Base-by-base conservation (phyloP, 75 land plant genomes). In the Gnetum montanum region DNA sequence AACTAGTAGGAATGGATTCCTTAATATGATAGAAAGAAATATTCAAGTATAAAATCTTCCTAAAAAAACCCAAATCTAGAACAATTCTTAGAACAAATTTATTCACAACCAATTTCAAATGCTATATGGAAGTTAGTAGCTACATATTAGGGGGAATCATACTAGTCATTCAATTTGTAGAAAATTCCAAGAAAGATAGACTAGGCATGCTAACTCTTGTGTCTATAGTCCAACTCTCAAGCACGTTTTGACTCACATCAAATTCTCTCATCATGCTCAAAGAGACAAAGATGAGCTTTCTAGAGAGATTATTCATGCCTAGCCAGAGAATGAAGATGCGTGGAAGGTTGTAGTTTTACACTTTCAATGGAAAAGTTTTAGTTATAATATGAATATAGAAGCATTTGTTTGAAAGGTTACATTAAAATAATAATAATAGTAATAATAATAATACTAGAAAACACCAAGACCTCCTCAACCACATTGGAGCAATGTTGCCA, bases 61-160 rank as follows among this genome's bases (percentile, higher is more conserved):
- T 16, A 1, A 73, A 61, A 12, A 25, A 35, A 2, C 56, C 59
- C 11, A 81, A 26, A 2, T 38, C 6, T 1, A 76, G 72, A 58
- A 88, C 71, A 25, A 69, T 19, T 11, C 72, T 77, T 2, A 20
- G 13, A n/a, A 60, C 51, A 36, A 86, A 71, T 15, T 62, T 60
- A 49, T 77, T 75, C 43, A 40, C 31, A 19, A 83, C 82, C 11
- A 86, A 72, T 60, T 76, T 82, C 11, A 86, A 70, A 67, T 79
- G 71, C 37, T 61, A 73, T 34, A 86, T 72, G 34, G 67, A 70
- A 34, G 8, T 44, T 5, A 68, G 45, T 6, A 30, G 20, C 16
- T n/a, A 43, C 46, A 78, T 38, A 25, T 56, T 57, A 26, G 19
- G 38, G 8, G 66, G 73, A 25, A 73, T 44, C 15, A 62, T 68